Base-by-base conservation (phyloP, 1,284 basidiomycete species). In the Mycosarcoma mackinlayi region DNA sequence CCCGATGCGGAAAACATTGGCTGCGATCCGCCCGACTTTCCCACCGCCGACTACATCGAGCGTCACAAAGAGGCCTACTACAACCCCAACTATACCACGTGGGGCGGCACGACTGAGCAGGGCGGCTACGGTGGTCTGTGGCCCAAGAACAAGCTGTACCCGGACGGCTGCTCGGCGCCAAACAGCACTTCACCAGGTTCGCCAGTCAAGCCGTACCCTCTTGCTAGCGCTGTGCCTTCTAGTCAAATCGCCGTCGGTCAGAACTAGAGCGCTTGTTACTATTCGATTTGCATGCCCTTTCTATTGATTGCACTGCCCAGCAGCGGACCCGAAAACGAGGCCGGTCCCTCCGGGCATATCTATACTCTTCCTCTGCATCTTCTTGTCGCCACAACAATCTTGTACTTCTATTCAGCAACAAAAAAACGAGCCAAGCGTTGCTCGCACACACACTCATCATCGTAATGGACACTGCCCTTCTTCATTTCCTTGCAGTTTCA, bases 31-130 rank as follows among this genome's bases (percentile, higher is more conserved):
- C 47, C 49, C 16, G 70, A 85, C 65, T 86, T 85, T 78, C 88
- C 88, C 8, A 88, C 88, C 0, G 80, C 82, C 31, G 81, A 84
- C 28, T 89, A 88, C 76, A 88, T 89, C 76, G 38, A 70, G 24
- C 54, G 73, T 3, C 77, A 79, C 52, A 28, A 21, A 3, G 72
- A 52, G 19, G 76, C 76, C 3, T 78, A 78, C 47, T 31, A 49
- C 13, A 77, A 78, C 34, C 37, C 73, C 23, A 79, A 79, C 61
- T 57, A 63, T 25, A 79, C 77, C 3, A 38, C 62, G 13, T 78
- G 80, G 80, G 73, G 78, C 14, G 67, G 69, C 28, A 73, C 62
- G 3, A 35, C 49, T 3, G 67, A 65, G 3, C 49, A 73, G 21
- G 78, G 78, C 21, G 78, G 78, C 13, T 80, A 79, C 35, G 73